A percentile compares a stretch with the other conserved stretches of the same genome.
Evolutionary conservation across 2,329 filamentous ascomycete species (phyloP).

Genomic region (Sporothrix luriei): DNA sequence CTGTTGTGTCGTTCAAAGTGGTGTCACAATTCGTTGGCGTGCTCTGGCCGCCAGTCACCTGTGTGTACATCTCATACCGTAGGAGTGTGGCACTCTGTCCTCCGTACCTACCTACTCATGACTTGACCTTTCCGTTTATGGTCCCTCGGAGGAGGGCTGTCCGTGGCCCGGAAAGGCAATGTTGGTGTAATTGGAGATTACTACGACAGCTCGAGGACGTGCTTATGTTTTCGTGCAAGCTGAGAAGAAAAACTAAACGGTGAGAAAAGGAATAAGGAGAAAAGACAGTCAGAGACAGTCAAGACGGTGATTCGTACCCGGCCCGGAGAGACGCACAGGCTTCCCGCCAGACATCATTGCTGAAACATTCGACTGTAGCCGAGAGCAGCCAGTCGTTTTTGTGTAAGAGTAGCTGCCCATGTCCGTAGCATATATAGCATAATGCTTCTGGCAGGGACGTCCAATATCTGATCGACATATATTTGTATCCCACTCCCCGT

Average conservation of each 20-base stretch:
- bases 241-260: too few species aligned
- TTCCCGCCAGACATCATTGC: conserved; percentile 13
- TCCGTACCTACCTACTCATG: too few species aligned
- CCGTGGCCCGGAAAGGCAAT: conserved; percentile 9
- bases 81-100: background rate
- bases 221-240: too few species aligned
- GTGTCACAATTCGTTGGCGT: too few species aligned
- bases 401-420: background rate
- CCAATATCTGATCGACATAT: background rate
- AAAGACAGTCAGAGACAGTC: background rate
- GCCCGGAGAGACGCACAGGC: conserved; percentile 2
- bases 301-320: too few species aligned
- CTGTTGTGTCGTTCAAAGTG: too few species aligned
- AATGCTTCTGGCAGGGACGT: background rate
- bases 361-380: conserved; percentile 7
- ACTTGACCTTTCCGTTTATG: background rate
- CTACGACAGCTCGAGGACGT: too few species aligned
- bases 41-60: too few species aligned
- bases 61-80: too few species aligned
- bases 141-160: background rate
- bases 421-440: background rate
- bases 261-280: background rate
- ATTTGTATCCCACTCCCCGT: background rate
- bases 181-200: background rate
- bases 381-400: background rate